Base-by-base conservation (phyloP, 2,329 filamentous ascomycete genomes). In the Fonsecaea multimorphosa region DNA sequence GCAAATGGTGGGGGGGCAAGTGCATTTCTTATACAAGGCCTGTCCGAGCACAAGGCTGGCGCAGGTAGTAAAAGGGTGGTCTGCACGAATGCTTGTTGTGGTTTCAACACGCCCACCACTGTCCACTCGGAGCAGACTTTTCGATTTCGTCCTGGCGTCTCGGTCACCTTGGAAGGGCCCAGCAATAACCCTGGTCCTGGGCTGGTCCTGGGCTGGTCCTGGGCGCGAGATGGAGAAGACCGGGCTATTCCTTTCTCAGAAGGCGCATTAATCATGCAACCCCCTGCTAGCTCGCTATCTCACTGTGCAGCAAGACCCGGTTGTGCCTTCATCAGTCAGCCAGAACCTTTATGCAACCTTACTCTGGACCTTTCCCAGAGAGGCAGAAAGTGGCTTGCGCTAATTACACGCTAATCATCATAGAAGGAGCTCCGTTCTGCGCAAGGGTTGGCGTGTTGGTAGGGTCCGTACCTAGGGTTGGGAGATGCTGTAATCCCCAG, bases 281-380 rank as follows among this genome's bases (percentile, higher is more conserved):
- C 44, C 44, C 60, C 34, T 59, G 65, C 61, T 58, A 55, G 61
- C 34, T 55, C 7, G 6, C 27, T 31, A 61, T 54, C 53, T 63
- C 61, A 63, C 61, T 63, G 61, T 63, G 61, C 61, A 51, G 40
- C 44, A 49, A 54, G 51, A 29, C 38, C 40, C 32, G 27, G 55
- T 31, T 38, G 27, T 31, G 24, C 57, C 12, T 56, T 34, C 36
- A 60, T 61, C 55, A 58, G 61, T 68, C 65, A 68, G 65, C 65
- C 61, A 61, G 59, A 32, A 58, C 52, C 32, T 54, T 60, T 53
- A 64, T 67, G 65, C 65, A 36, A 38, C 64, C 64, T 66, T 63
- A 63, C 6, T 46, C 4, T n/a, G 12, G 12, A 29, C 61, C 55
- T 58, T 59, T 24, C 61, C 49, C 16, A 54, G 27, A 19, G 24